Base-by-base conservation (phyloP, 768 basidiomycete species). In the Udeniomyces megalosporus region DNA sequence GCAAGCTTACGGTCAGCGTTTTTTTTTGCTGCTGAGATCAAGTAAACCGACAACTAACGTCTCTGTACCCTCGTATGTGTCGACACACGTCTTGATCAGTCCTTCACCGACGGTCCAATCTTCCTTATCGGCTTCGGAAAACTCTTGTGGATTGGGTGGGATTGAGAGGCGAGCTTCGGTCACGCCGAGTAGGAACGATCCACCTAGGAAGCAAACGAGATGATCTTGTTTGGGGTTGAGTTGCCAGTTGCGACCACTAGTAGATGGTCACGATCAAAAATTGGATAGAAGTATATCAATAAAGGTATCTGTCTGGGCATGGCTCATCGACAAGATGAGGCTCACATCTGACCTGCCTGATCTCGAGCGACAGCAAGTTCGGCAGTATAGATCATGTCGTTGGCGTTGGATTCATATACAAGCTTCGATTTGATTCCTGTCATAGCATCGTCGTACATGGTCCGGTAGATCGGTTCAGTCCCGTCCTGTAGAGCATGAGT, bases 381-480 rank as follows among this genome's bases (percentile, higher is more conserved):
- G 35, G 84, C 80, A 0, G 88, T 93, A 74, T 88, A 90, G 24
- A 81, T 77, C 70, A 91, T 75, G 6, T 80, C 75, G 42, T 80
- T 77, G 22, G 75, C 76, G 35, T 77, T 72, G 52, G 84, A 86
- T 67, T 79, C 79, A 58, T 81, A 78, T 45, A 95, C 75, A 50
- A 96, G 81, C 67, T 84, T 79, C 3, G 78, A 73, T 69, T 89
- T 84, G 54, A 95, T 82, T 2, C 83, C 86, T 35, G 79, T 74
- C 83, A 95, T 91, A 4, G 90, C 82, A 53, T 84, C 80, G 69
- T 84, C 83, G 73, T 96, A 95, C 84, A 95, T 89, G 84, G 85
- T 78, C 44, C 81, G 82, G 72, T 93, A 96, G 1, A 86, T 80
- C 2, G 69, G 68, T 71, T 96, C 90, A 14, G 84, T 82, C 35